Conservation (phyloP, 2,329 filamentous ascomycete species). For the Trichoderma sp. region DNA sequence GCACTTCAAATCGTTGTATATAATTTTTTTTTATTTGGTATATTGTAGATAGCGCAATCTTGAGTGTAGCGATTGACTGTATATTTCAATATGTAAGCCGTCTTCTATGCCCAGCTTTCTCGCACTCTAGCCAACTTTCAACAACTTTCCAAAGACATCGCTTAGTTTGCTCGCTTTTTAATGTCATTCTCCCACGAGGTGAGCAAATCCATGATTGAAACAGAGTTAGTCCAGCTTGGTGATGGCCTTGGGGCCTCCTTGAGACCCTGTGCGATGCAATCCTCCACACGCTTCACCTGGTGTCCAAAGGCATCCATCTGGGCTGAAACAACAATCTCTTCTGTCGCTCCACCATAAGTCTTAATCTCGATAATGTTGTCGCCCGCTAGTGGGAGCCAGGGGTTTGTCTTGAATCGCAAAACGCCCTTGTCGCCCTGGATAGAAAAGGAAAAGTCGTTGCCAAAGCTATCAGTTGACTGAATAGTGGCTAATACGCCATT, state of each 20-base stretch:
- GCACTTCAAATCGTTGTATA: not conserved
- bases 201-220: conserved; percentile 30
- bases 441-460: conserved; percentile 28
- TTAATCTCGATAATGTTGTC: conserved; percentile 28
- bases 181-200: conserved; percentile 29
- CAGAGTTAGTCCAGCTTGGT: conserved; percentile 27
- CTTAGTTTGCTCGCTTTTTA: conserved; percentile 9
- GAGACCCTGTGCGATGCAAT: conserved; percentile 23
- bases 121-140: not conserved
- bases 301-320: conserved; percentile 28
- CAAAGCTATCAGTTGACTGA: conserved; percentile 30
- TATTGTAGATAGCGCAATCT: not conserved
- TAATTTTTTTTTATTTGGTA: not conserved
- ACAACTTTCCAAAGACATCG: not conserved
- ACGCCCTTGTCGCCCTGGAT: conserved; percentile 28
- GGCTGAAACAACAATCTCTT: conserved; percentile 25
- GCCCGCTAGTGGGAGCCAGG: conserved; percentile 29
- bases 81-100: not conserved
- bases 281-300: conserved; percentile 29
- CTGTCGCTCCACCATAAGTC: conserved; percentile 25
- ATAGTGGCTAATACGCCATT: conserved; percentile 27
- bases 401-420: conserved; percentile 29
- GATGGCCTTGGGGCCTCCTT: conserved; percentile 27
- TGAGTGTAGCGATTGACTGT: not conserved
- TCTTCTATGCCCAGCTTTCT: not conserved